These are phyloP conservation scores for Phytophthora constricta DNA, from an alignment of 352 stramenopile genomes.

Conservation along the genomic window DNA sequence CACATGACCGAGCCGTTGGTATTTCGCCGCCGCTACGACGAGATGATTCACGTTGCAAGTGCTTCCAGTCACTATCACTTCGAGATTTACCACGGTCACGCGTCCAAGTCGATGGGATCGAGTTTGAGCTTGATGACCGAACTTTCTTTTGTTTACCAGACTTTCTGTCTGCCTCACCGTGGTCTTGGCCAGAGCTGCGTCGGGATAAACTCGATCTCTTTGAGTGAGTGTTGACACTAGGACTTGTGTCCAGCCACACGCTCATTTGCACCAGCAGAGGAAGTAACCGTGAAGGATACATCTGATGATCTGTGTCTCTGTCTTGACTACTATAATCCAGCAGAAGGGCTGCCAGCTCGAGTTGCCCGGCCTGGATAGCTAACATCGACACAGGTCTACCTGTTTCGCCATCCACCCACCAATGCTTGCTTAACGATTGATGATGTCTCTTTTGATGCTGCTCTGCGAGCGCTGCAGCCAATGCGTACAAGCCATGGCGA, in stretches of 20 bases:
- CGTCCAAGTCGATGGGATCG: constrained; percentile 26
- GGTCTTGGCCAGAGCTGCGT: constrained; percentile 9
- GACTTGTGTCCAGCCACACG: constrained; percentile 37
- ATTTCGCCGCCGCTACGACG: not conserved
- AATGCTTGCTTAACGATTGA: constrained; percentile 17
- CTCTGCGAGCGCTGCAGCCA: constrained; percentile 42
- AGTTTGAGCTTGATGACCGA: constrained; percentile 24
- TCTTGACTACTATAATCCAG: constrained; percentile 44
- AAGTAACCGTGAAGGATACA: constrained; percentile 46
- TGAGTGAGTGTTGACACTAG: constrained; percentile 3
- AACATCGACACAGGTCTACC: constrained; percentile 51
- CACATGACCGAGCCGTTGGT: not conserved
- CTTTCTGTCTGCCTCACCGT: not conserved
- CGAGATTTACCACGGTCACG: constrained; percentile 48
- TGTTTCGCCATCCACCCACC: constrained; percentile 62
- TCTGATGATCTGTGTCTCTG: constrained; percentile 18
- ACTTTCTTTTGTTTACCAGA: constrained; percentile 10
- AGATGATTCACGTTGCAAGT: constrained; percentile 22
- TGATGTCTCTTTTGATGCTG: constrained; percentile 34
- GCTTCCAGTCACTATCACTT: constrained; percentile 55
- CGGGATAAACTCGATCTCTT: constrained; percentile 15
- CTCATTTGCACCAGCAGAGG: constrained; percentile 56
- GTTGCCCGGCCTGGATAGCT: constrained; percentile 59
- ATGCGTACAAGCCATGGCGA: constrained; percentile 64
- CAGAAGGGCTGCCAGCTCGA: constrained; percentile 65